These are phyloP conservation scores for Trametes coccinea DNA, from an alignment of 768 basidiomycete genomes.

Conservation along the genomic window DNA sequence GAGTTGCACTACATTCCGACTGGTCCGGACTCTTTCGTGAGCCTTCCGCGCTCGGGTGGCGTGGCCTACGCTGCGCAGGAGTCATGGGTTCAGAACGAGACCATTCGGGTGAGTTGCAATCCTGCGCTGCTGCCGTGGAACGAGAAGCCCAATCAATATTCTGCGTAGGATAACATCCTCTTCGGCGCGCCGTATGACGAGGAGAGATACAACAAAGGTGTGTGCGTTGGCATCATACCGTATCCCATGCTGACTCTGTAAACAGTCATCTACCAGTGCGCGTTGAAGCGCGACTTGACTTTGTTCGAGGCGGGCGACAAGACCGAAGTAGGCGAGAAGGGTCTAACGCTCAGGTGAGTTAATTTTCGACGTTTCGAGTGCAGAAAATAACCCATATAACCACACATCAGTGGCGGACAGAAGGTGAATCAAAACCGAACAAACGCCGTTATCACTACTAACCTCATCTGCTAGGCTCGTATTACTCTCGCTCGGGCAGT, in stretches of 20 bases:
- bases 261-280: conserved; percentile 40
- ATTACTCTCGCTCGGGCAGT: conserved; percentile 61
- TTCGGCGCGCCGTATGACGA: conserved; percentile 50
- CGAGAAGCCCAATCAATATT: too few species aligned
- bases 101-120: conserved; percentile 50
- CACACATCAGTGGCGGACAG: conserved; percentile 42
- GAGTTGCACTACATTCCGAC: conserved; percentile 61
- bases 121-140: too few species aligned
- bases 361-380: background rate
- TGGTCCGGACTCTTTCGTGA: conserved; percentile 61
- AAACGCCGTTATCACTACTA: background rate
- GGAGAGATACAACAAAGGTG: conserved; percentile 45
- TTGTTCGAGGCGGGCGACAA: conserved; percentile 37
- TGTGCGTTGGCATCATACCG: background rate
- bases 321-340: conserved; percentile 47
- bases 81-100: conserved; percentile 83
- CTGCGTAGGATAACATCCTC: conserved; percentile 46
- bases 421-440: conserved; percentile 32
- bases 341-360: conserved; percentile 34
- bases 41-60: conserved; percentile 67
- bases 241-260: background rate
- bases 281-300: conserved; percentile 33
- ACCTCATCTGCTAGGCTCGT: conserved; percentile 36
- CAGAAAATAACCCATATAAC: background rate
- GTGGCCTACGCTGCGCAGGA: conserved; percentile 84